A percentile compares a stretch with the other conserved stretches of the same genome.
These are phyloP conservation scores for Lasiosphaeriaceae sp. DNA, from an alignment of 495 filamentous ascomycete species.

Conservation along the genomic window DNA sequence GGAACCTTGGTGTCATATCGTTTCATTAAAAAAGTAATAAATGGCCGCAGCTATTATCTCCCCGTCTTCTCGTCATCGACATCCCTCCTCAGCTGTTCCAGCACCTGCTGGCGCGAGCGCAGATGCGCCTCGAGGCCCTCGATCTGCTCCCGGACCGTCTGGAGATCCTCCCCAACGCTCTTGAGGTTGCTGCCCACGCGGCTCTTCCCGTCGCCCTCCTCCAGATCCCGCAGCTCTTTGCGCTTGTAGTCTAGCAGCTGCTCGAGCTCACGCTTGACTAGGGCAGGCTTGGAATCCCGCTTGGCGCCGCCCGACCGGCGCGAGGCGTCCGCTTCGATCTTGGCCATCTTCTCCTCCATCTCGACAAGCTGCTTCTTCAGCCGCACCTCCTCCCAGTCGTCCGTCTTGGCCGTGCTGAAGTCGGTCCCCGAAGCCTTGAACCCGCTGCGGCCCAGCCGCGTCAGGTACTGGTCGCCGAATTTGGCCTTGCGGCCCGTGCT, in stretches of 20 bases:
- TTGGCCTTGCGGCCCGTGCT: slow-evolving; percentile 83
- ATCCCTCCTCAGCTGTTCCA: slow-evolving; percentile 54
- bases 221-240: slow-evolving; percentile 58
- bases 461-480: slow-evolving; percentile 95
- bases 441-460: slow-evolving; percentile 73
- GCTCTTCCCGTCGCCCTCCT: slow-evolving; percentile 71
- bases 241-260: slow-evolving; percentile 81
- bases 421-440: slow-evolving; percentile 80
- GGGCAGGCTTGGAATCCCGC: slow-evolving; percentile 66
- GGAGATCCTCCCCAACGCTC: slow-evolving; percentile 63
- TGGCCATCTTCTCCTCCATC: slow-evolving; percentile 76
- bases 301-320: slow-evolving; percentile 37
- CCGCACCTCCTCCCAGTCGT: slow-evolving; percentile 96
- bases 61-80: slow-evolving; percentile 63
- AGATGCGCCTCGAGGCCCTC: slow-evolving; percentile 65
- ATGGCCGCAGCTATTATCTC: slow-evolving; percentile 22
- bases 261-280: slow-evolving; percentile 91
- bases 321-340: slow-evolving; percentile 55
- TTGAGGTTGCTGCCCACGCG: slow-evolving; percentile 57
- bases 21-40: not conserved
- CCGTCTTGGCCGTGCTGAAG: slow-evolving; percentile 67
- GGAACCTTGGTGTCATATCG: no score
- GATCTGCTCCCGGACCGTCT: slow-evolving; percentile 72
- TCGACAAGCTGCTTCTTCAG: slow-evolving; percentile 87
- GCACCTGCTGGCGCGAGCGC: slow-evolving; percentile 51